Evolutionary conservation across 305 asterid species (phyloP), one percentile per base, ranked within the genome.

Genomic region (Solanum hybrid): DNA sequence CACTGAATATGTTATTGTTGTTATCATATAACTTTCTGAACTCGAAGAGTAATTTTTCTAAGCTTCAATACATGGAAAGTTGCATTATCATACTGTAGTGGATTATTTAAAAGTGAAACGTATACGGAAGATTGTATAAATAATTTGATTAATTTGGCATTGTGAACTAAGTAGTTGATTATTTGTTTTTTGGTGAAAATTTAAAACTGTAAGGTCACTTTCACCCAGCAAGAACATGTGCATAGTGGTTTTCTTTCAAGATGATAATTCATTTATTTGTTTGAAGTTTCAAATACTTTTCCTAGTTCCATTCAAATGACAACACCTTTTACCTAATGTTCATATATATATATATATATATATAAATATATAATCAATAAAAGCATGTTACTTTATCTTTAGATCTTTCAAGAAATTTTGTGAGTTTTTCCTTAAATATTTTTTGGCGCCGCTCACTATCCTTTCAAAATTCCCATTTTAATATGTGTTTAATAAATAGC

Each of bases 141-240:
- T 81, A 0, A 81, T 39, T 12, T 7, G 0, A 26, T 81, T 37
- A 37, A 80, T 80, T 37, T 80, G 34, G 11, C 22, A 39, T 80
- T 80, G 86, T 36, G 31, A 79, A 40, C 6, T 79, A 79, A n/a
- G 4, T 79, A 0, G 67, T 81, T 39, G 76, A 39, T 40, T 39
- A 10, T 81, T 82, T 16, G 20, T 40, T 26, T 18, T 80, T 33
- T 83, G n/a, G 69, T 83, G 31, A 7, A 83, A 28, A 16, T 13
- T 82, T 2, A 13, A 42, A 46, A 42, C 1, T 5, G 4, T 84
- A 51, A 51, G 75, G 87, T 84, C 87, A 16, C 87, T 84, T 11
- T 46, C 87, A 84, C 74, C 75, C 2, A 18, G 87, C 87, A 84
- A 84, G 74, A 84, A 29, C 87, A 84, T 51, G 87, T 84, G 87